Conservation (phyloP, 2,329 filamentous ascomycete species). For the Paracoccidioides lutzii region DNA sequence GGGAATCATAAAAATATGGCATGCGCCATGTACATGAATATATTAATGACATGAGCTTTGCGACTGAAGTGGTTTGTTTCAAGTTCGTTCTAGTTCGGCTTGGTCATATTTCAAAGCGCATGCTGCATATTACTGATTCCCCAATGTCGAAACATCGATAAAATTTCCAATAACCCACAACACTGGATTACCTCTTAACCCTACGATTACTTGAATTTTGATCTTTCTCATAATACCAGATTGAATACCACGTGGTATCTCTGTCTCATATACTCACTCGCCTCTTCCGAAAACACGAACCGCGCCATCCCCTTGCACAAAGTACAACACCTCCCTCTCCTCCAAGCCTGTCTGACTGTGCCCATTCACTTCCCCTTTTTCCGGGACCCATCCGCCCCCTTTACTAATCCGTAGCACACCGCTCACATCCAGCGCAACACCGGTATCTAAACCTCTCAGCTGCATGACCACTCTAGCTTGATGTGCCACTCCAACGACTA, state of each 20-base stretch:
- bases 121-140: background rate
- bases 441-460: slow-evolving; percentile 67
- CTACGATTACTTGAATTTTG: background rate
- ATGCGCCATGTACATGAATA: slow-evolving; percentile 5
- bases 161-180: background rate
- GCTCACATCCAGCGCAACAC: slow-evolving; percentile 79
- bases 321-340: slow-evolving; percentile 67
- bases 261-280: slow-evolving; percentile 23
- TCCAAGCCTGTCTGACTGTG: slow-evolving; percentile 21
- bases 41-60: slow-evolving; percentile 2
- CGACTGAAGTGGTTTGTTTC: background rate
- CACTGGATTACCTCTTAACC: background rate
- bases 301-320: slow-evolving; percentile 63
- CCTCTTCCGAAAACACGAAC: slow-evolving; percentile 79
- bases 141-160: background rate
- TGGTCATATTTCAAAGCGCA: background rate
- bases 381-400: slow-evolving; percentile 29
- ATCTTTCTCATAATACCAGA: background rate
- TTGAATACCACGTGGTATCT: background rate
- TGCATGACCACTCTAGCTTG: slow-evolving; percentile 58
- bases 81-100: background rate
- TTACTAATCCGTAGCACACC: slow-evolving; percentile 68
- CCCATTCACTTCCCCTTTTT: slow-evolving; percentile 20
- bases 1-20: slow-evolving; percentile 4
- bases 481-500: slow-evolving; percentile 62